Percentiles rank a stretch among this genome's conserved stretches.
These are phyloP conservation scores for Melocanna baccifera DNA, from an alignment of 176 grass and related monocot species.

Conservation along the genomic window DNA sequence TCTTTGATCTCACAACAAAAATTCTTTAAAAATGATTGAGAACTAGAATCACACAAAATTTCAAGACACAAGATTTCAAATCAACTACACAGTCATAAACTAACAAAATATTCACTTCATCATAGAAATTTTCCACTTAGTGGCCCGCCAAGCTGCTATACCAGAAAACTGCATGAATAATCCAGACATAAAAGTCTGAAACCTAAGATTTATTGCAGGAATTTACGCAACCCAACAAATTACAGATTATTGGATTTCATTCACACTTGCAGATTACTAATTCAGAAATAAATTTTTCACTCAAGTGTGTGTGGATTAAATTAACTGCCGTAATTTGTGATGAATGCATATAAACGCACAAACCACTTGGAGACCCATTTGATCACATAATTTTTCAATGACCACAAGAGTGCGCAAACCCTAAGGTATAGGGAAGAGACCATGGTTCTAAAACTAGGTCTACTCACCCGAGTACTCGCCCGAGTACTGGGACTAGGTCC, in stretches of 20 bases:
- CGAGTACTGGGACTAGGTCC: no score
- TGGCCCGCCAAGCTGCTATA: not conserved
- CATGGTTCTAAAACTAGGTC: no score
- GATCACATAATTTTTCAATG: not conserved
- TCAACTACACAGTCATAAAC: not conserved
- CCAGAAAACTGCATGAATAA: not conserved
- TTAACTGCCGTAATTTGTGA: not conserved
- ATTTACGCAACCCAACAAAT: not conserved
- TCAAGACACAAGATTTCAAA: not conserved
- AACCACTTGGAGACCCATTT: not conserved
- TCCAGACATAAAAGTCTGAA: not conserved
- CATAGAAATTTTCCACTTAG: not conserved
- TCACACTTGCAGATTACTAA: not conserved
- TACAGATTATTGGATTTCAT: not conserved
- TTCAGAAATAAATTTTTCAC: not conserved
- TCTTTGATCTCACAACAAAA: not conserved
- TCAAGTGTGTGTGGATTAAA: not conserved
- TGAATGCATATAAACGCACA: not conserved
- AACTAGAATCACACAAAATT: not conserved
- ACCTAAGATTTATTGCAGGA: not conserved
- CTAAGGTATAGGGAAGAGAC: not conserved
- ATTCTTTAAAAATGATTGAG: not conserved
- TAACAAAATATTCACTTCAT: not conserved
- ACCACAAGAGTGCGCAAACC: not conserved
- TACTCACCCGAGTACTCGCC: no score